Evolutionary conservation across 805 yeast genomes (phyloP).

Genomic region (Yarrowia bubula): DNA sequence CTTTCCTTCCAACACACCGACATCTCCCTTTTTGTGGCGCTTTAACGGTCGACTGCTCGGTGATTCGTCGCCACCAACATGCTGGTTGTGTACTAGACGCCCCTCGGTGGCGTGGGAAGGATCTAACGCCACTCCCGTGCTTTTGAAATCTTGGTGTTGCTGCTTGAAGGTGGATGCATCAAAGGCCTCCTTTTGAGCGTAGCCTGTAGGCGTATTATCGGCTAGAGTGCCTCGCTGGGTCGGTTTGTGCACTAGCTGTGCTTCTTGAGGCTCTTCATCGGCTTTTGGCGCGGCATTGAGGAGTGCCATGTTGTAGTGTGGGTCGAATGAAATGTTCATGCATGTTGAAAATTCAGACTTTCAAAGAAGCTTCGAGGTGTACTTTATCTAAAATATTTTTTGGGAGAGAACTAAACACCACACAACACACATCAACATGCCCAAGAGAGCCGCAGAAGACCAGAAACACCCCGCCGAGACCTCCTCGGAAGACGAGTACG

Average conservation of each 20-base stretch:
- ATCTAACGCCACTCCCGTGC: constrained; percentile 39
- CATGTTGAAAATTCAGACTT: constrained; percentile 5
- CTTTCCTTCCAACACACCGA: constrained; percentile 44
- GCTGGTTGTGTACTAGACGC: background rate
- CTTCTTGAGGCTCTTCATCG: constrained; percentile 15
- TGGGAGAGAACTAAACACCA: background rate
- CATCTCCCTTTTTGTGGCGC: constrained; percentile 45
- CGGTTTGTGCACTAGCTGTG: constrained; percentile 18
- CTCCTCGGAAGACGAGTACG: constrained; percentile 21
- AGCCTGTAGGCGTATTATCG: constrained; percentile 35
- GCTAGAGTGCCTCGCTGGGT: background rate
- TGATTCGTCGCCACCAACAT: background rate
- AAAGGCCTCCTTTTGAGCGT: constrained; percentile 40
- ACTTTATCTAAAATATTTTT: constrained; percentile 21
- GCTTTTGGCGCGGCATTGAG: constrained; percentile 19
- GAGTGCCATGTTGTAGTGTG: constrained; percentile 10
- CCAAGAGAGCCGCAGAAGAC: constrained; percentile 19
- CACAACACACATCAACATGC: background rate
- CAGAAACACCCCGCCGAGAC: constrained; percentile 23
- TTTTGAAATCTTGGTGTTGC: constrained; percentile 43
- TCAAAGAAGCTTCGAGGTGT: constrained; percentile 15
- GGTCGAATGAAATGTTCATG: background rate
- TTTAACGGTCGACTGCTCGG: constrained; percentile 29
- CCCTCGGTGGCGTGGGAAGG: constrained; percentile 31
- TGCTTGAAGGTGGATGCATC: constrained; percentile 46